These are phyloP conservation scores for Tarenaya hassleriana DNA, from an alignment of 345 rosid species.

Conservation along the genomic window DNA sequence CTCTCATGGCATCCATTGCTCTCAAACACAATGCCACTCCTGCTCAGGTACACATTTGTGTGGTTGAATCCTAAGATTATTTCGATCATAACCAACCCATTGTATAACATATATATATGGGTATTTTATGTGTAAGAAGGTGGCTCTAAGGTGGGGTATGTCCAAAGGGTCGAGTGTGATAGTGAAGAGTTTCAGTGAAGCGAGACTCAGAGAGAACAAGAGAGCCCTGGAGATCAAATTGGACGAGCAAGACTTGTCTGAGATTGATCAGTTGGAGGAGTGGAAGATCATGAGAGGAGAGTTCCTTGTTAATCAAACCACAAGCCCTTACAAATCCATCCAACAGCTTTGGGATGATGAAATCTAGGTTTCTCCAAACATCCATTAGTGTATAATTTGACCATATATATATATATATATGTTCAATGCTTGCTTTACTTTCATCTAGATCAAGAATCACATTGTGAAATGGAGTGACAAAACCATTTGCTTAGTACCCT, in stretches of 20 bases:
- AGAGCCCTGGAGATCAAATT: slow-evolving; percentile 42
- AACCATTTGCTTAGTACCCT: too few relatives aligned
- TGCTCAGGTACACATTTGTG: slow-evolving; percentile 76
- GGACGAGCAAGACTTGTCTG: slow-evolving; percentile 45
- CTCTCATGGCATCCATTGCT: slow-evolving; percentile 57
- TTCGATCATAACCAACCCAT: too few relatives aligned
- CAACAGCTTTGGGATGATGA: slow-evolving; percentile 76
- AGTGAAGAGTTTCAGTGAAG: slow-evolving; percentile 66
- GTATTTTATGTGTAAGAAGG: slow-evolving; percentile 30
- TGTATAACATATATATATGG: too few relatives aligned
- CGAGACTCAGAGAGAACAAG: slow-evolving; percentile 63
- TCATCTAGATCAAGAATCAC: too few relatives aligned
- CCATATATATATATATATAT: too few relatives aligned
- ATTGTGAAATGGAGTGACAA: too few relatives aligned
- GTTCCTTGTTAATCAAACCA: slow-evolving; percentile 53
- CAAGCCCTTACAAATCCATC: slow-evolving; percentile 67
- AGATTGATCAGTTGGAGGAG: slow-evolving; percentile 54
- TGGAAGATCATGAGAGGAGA: slow-evolving; percentile 83
- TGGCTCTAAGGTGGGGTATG: slow-evolving; percentile 80
- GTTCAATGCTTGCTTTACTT: too few relatives aligned
- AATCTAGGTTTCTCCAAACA: slow-evolving; percentile 34
- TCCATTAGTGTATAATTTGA: not conserved
- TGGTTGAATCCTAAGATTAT: too few relatives aligned
- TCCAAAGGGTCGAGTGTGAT: slow-evolving; percentile 75
- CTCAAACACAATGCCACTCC: slow-evolving; percentile 58